Evolutionary conservation across 1,139 yeast species (phyloP), one percentile per base, ranked within the genome.

Genomic region (Yarrowia galli): DNA sequence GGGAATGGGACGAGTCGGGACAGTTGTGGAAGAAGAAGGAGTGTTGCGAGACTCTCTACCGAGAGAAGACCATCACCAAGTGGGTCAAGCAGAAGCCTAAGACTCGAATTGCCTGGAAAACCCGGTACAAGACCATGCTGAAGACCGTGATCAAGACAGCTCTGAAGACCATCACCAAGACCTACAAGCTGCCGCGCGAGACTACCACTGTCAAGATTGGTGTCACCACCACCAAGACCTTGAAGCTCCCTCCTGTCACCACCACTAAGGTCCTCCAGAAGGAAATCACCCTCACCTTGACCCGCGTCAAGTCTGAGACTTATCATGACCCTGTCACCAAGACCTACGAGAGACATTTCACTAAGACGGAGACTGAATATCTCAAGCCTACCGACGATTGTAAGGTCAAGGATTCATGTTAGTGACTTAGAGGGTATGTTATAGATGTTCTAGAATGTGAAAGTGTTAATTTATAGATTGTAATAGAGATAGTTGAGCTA

Each of bases 11-110:
- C 28, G 60, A 53, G 43, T 4, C 10, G 1, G 60, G 45, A 16
- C 60, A 53, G 32, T 3, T 36, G 45, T 53, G 60, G 60, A 53
- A 53, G 45, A 53, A 53, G 32, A 53, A 53, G 45, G 45, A 36
- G 60, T 53, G 60, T 18, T 53, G 60, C 43, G 38, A 53, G 45
- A 53, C 60, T 1, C 28, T 53, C 16, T 53, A 36, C 45, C 16
- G 23, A 16, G 23, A 18, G 18, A 53, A 53, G 60, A 53, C 60
- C 2, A 6, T 16, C 9, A 53, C 60, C 60, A 53, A 53, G 60
- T 36, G 43, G 60, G 32, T 53, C 32, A 53, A 53, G 22, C 60
- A 53, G 45, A 53, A 36, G 45, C 60, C 60, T 20, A 22, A 18
- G 32, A 53, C 60, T 40, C 16, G 23, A n/a, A 38, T 22, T 13